Base-by-base conservation (phyloP, 495 filamentous ascomycete genomes). In the Hypoxylon cercidicola region DNA sequence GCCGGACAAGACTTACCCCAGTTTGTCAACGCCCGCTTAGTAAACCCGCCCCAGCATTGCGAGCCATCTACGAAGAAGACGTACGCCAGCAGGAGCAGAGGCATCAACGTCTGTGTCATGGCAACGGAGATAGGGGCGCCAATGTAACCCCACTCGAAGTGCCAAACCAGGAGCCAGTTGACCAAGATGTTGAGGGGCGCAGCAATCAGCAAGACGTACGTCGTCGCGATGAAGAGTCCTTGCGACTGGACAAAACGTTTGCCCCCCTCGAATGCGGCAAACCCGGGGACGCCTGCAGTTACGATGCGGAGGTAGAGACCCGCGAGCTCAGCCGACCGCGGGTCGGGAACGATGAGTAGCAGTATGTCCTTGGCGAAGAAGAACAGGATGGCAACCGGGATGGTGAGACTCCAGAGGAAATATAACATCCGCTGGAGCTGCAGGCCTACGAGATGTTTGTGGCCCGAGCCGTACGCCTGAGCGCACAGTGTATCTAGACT, bases 41-140 rank as follows among this genome's bases (percentile, higher is more conserved):
- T 88, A 59, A 96, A 87, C 0, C 93, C 93, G 61, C 90, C 89
- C 93, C 93, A 97, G 77, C 93, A 93, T 58, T 93, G 84, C 40
- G 81, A 88, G 1, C 93, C 93, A 19, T 84, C 79, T 45, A 96
- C 72, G 64, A 93, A 93, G 11, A 85, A 78, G 18, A 93, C 82
- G 71, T 97, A 97, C 23, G 89, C 72, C 48, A 93, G 84, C 9
- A 97, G 81, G 25, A 89, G 75, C 12, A 93, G 50, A 0, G 93
- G 91, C 65, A 97, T 85, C n/a, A 96, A 81, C 67, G 81, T 92
- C 66, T 97, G 89, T 0, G 90, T 93, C 40, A 96, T 85, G 18
- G 85, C 87, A 20, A 97, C 90, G 3, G 93, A 92, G 47, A 92
- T 89, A 0, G 93, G 93, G 2, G 93, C 92, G 39, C 93, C 93